Evolutionary conservation across 257 asterid species (phyloP), one percentile per base, ranked within the genome.

Genomic region (Salvia hispanica): DNA sequence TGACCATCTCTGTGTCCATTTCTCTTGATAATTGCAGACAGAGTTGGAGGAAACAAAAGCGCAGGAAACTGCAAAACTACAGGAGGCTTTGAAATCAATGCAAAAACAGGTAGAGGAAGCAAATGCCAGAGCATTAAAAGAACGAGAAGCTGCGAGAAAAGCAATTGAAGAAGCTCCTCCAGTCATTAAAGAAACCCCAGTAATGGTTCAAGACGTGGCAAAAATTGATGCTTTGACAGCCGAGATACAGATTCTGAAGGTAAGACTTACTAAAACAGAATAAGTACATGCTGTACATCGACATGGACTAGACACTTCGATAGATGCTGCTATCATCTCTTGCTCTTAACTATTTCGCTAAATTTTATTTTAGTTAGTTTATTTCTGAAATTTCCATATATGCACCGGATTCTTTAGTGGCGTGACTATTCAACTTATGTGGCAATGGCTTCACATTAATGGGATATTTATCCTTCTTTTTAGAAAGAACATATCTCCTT

Each of bases 141-240:
- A 94, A 74, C 95, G 72, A 66, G 98, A 94, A 84, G 96, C 93
- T 44, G 91, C 98, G 42, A 84, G 77, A 57, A 94, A 81, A 78
- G 97, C 98, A 77, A 89, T 94, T 77, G 95, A 85, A 83, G 96
- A 94, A 76, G 96, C 98, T 78, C 98, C 96, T 71, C 97, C 96
- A 55, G 90, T 94, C 69, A 83, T 91, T 75, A 94, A 94, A 80
- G 98, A 94, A 83, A 94, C 95, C 84, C 96, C 99, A 43, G 90
- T 94, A 67, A 56, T 91, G 74, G 93, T 94, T 79, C 90, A 87
- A 80, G 99, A 94, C 84, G 89, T 92, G 0, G 86, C 81, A 71
- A 94, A 83, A 78, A 78, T 89, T 67, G 92, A 94, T 78, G 88
- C 95, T 62, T 78, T 94, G 75, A 83, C 93, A 67, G 81, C 89